A percentile compares a stretch with the other conserved stretches of the same genome.
Conservation (phyloP, 2,329 filamentous ascomycete genomes). For the Aotearoamyces nothofagi region DNA sequence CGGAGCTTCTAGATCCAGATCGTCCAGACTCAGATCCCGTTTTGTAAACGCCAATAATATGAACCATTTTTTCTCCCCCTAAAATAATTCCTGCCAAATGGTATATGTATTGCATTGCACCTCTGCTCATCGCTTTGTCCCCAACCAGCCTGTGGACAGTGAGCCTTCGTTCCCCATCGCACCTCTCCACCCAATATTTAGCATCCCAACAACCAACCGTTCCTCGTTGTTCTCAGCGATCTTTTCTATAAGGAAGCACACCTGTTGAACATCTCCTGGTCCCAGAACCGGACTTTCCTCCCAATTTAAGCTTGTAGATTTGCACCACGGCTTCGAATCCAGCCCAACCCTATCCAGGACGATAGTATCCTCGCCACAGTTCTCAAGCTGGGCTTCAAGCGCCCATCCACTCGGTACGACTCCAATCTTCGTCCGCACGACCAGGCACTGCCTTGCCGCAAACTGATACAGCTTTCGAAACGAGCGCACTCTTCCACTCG, state of each 20-base stretch:
- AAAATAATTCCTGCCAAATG: too few species aligned
- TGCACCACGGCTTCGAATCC: slow-evolving; percentile 34
- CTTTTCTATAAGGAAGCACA: slow-evolving; percentile 42
- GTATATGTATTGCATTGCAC: too few species aligned
- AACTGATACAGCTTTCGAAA: slow-evolving; percentile 97
- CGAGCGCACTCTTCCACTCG: slow-evolving; percentile 57
- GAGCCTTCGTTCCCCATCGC: slow-evolving; percentile 82
- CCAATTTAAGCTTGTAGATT: slow-evolving; percentile 42
- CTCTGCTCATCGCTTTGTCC: slow-evolving; percentile 30
- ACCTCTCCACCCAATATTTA: slow-evolving; percentile 78
- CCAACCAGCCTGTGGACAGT: slow-evolving; percentile 73
- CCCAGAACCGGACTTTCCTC: slow-evolving; percentile 43
- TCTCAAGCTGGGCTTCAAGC: slow-evolving; percentile 90
- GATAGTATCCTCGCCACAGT: slow-evolving; percentile 73
- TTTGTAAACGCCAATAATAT: too few species aligned
- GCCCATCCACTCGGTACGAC: slow-evolving; percentile 46
- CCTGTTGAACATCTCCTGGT: slow-evolving; percentile 49
- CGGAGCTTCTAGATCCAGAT: too few species aligned
- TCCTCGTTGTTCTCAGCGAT: slow-evolving; percentile 30
- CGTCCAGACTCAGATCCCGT: too few species aligned
- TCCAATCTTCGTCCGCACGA: slow-evolving; percentile 77
- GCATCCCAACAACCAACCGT: slow-evolving; percentile 57
- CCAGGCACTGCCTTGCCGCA: slow-evolving; percentile 76
- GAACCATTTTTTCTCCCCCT: not conserved
- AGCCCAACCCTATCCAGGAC: slow-evolving; percentile 54